These are phyloP conservation scores for Plasmodium falciparum DNA, from an alignment of 169 alveolate genomes.

Conservation along the genomic window DNA sequence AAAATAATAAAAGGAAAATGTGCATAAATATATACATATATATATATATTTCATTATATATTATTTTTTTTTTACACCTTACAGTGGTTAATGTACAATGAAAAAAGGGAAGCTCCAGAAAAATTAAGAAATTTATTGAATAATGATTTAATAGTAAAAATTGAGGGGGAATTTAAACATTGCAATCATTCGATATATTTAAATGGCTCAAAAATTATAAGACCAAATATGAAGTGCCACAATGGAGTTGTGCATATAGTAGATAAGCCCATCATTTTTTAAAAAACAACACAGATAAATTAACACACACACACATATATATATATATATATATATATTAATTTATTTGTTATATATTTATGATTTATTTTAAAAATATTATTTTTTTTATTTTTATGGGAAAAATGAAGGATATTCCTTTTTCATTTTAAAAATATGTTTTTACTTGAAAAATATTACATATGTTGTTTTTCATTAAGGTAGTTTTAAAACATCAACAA, in stretches of 20 bases:
- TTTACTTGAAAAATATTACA: too few species aligned
- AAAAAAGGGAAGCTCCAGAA: slow-evolving; percentile 82
- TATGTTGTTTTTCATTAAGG: too few species aligned
- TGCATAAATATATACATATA: neutral
- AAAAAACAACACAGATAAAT: neutral
- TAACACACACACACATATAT: too few species aligned
- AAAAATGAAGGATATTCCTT: too few species aligned
- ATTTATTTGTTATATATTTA: too few species aligned
- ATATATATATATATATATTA: too few species aligned
- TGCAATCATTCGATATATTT: slow-evolving; percentile 78
- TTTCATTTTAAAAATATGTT: too few species aligned
- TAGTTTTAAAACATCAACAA: too few species aligned
- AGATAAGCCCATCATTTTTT: slow-evolving; percentile 79
- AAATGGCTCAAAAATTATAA: slow-evolving; percentile 80
- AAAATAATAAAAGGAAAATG: neutral
- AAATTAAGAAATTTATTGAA: slow-evolving; percentile 70
- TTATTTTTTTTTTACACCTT: neutral
- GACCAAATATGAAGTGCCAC: slow-evolving; percentile 86
- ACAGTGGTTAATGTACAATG: slow-evolving; percentile 83
- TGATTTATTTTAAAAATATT: too few species aligned
- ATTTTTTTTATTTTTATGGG: too few species aligned
- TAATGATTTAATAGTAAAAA: slow-evolving; percentile 76
- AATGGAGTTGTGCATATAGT: slow-evolving; percentile 86
- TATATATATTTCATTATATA: neutral
- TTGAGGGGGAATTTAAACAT: slow-evolving; percentile 78